These are phyloP conservation scores for Talaromyces sp. DNA, from an alignment of 2,329 filamentous ascomycete genomes.

Conservation along the genomic window DNA sequence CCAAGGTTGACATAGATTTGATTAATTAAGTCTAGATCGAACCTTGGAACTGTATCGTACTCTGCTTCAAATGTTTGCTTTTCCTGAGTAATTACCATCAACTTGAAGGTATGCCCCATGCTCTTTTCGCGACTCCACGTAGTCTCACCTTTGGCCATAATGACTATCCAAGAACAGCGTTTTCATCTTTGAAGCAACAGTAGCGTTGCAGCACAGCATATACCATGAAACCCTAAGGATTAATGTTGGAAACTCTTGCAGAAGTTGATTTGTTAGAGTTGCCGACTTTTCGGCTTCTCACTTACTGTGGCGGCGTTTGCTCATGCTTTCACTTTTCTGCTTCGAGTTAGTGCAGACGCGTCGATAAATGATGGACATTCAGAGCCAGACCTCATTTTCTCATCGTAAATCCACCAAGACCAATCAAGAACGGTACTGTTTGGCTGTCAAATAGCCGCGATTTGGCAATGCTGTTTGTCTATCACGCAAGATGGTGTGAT, in stretches of 20 bases:
- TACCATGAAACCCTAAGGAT: not conserved
- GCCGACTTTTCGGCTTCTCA: not conserved
- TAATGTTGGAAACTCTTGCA: not conserved
- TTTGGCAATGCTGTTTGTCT: not conserved
- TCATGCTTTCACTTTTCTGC: not conserved
- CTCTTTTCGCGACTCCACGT: no score
- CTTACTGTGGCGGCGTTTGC: not conserved
- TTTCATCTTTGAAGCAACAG: no score
- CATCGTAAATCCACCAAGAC: not conserved
- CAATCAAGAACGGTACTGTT: not conserved
- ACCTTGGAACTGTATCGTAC: no score
- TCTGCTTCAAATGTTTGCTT: no score
- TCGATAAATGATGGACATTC: not conserved
- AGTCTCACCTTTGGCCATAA: no score
- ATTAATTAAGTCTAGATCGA: no score
- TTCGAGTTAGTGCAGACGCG: not conserved
- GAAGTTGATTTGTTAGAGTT: not conserved
- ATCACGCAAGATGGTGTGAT: slow-evolving; percentile 12
- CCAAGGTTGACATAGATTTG: no score
- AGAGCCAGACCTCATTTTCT: not conserved
- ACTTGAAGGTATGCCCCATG: no score
- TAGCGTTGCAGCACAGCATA: no score
- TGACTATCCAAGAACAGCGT: no score
- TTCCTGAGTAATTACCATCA: no score
- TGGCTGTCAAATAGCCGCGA: not conserved